Evolutionary conservation across 768 basidiomycete genomes (phyloP), one percentile per base, ranked within the genome.

Genomic region (Auricularia cornea): DNA sequence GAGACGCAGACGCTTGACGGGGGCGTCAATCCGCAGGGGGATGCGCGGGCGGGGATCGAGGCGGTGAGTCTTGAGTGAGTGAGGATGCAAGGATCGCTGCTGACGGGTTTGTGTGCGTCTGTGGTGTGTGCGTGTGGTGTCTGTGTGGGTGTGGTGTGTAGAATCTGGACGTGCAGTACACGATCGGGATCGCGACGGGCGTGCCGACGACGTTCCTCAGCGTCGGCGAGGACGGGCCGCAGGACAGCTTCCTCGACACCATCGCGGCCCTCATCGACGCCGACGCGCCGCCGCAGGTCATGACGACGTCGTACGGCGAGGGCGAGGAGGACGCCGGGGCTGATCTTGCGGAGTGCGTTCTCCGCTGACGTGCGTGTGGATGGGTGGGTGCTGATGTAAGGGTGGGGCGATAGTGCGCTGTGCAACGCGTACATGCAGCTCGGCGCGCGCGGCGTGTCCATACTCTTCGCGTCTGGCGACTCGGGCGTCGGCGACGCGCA

Each of bases 111-210:
- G 44, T 57, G 12, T 44, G 33, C 28, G 52, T 23, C 30, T n/a
- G n/a, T n/a, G n/a, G 18, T 29, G 30, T 40, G 2, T 33, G 31
- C 29, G 48, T 26, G 18, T 26, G 40, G 40, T 32, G 41, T 56
- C 30, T 52, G 38, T 41, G 4, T 23, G 1, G 12, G 44, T 2
- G 44, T 5, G 18, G 1, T 20, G 20, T n/a, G 30, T 56, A 68
- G 72, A 69, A 75, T 63, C 68, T 78, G 30, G 76, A 78, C 63
- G 74, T 70, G n/a, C 73, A 78, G 57, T 75, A 74, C 63, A 76
- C 76, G n/a, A 64, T 76, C 44, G 75, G 75, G 14, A 41, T 77
- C 51, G 71, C 73, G 3, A 66, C 70, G 11, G 68, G 67, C 60
- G 68, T 74, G 8, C 70, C 72, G 20, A 66, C 66, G 5, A 70